These are phyloP conservation scores for Diaporthe citrichinensis DNA, from an alignment of 2,329 filamentous ascomycete species.

Conservation along the genomic window DNA sequence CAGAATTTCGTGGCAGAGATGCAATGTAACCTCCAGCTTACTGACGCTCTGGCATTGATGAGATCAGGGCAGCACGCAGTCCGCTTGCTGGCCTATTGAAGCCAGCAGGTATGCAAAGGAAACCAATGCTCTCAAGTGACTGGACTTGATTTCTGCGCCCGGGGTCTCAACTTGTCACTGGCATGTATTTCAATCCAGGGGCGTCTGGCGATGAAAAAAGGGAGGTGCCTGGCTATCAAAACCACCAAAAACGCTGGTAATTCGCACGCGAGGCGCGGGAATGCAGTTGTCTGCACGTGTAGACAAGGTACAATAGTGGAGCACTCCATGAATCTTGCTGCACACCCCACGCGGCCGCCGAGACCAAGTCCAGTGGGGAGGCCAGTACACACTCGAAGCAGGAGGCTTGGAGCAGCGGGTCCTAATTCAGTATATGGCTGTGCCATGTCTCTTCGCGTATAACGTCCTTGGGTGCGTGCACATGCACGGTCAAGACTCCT, in stretches of 20 bases:
- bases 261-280: conserved; percentile 27
- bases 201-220: not conserved
- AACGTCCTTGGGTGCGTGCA: not conserved
- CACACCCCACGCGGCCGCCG: conserved; percentile 21
- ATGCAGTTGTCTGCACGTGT: conserved; percentile 33
- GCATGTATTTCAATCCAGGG: conserved; percentile 14
- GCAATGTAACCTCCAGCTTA: not conserved
- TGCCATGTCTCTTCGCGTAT: not conserved
- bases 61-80: not conserved
- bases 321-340: not conserved
- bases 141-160: not conserved
- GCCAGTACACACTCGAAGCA: not conserved
- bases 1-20: not conserved
- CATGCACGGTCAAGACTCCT: not conserved
- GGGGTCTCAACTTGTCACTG: conserved; percentile 18
- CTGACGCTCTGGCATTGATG: not conserved
- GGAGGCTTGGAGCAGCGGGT: not conserved
- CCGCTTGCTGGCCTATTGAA: not conserved
- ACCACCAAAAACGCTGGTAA: not conserved
- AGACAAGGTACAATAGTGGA: conserved; percentile 13
- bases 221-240: conserved; percentile 22
- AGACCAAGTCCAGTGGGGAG: not conserved
- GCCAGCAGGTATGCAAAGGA: not conserved
- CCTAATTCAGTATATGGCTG: not conserved
- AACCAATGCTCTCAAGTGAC: not conserved